Base-by-base conservation (phyloP, 2,329 filamentous ascomycete species). In the Aspergillus sp. region DNA sequence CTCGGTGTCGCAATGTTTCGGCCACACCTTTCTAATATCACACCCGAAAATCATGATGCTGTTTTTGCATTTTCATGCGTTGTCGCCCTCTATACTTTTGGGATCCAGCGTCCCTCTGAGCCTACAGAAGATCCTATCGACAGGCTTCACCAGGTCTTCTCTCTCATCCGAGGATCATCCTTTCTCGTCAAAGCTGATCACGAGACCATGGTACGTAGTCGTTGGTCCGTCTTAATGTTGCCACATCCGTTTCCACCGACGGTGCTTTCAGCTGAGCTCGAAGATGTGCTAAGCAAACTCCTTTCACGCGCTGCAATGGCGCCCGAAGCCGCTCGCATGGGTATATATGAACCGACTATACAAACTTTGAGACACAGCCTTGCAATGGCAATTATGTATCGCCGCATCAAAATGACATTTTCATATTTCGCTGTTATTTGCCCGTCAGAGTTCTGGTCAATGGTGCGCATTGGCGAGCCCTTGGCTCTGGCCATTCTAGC, bases 331-430 rank as follows among this genome's bases (percentile, higher is more conserved):
- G n/a, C 38, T 42, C 38, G 15, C 15, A 25, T 25, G 10, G 42
- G 23, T 3, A 32, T 47, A 44, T 55, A 55, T 47, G 25, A 17
- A n/a, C 41, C 41, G 5, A 25, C 17, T 11, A 36, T 44, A 17
- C n/a, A 47, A 47, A n/a, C n/a, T 3, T 13, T 55, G 6, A 44
- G 52, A 44, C 17, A 21, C 11, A 44, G 15, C 7, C 27, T 55
- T 23, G 17, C 30, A 42, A 55, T 55, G n/a, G 17, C 53, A 21
- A 15, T 55, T 1, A 15, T 23, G 17, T 55, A 47, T 47, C 25
- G 42, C 8, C 27, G 23, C 2, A 30, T 23, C 1, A 39, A 84
- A 83, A 63, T 52, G 47, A 58, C 30, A 6, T 15, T 30, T 5
- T 44, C 25, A 8, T 42, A 30, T 36, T 57, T 42, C 11, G 13